A percentile compares a stretch with the other conserved stretches of the same genome.
phyloP scores from a whole-genome alignment of 495 filamentous ascomycete species.

The Amniculicola lignicola region DNA sequence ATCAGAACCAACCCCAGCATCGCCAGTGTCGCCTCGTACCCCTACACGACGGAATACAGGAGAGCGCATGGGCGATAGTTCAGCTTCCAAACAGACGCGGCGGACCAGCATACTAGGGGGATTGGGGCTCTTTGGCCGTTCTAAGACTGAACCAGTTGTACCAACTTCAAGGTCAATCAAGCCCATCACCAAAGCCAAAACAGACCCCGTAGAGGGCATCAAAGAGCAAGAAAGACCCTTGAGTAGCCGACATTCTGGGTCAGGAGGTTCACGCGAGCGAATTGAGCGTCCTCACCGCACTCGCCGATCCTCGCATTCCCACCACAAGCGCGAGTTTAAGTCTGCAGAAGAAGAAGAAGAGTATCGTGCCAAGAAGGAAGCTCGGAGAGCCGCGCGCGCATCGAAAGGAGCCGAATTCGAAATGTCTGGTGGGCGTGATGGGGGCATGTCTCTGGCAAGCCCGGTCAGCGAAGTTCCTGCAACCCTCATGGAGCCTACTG shows the following conservation, averaged over 20 bases:
- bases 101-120: slow-evolving; percentile 27
- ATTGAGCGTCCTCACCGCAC: slow-evolving; percentile 22
- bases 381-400: slow-evolving; percentile 18
- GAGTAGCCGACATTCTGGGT: slow-evolving; percentile 21
- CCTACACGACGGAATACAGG: slow-evolving; percentile 21
- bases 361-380: slow-evolving; percentile 26
- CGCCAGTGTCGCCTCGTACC: slow-evolving; percentile 21
- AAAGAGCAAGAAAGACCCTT: slow-evolving; percentile 21
- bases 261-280: slow-evolving; percentile 22
- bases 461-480: slow-evolving; percentile 1
- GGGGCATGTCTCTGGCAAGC: slow-evolving; percentile 19
- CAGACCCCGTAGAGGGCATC: slow-evolving; percentile 17
- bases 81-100: slow-evolving; percentile 1
- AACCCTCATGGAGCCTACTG: slow-evolving; percentile 2
- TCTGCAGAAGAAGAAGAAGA: slow-evolving; percentile 25
- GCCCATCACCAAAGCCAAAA: slow-evolving; percentile 14
- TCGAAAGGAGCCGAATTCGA: slow-evolving; percentile 12
- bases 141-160: slow-evolving; percentile 30
- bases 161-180: slow-evolving; percentile 23
- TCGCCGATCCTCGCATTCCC: slow-evolving; percentile 23
- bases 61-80: slow-evolving; percentile 17
- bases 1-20: slow-evolving; percentile 11
- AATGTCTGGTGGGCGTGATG: slow-evolving; percentile 24
- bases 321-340: slow-evolving; percentile 13
- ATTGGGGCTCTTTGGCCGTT: slow-evolving; percentile 25